Conservation (phyloP, 2,329 filamentous ascomycete genomes). For the Dactylellina drechsleri region DNA sequence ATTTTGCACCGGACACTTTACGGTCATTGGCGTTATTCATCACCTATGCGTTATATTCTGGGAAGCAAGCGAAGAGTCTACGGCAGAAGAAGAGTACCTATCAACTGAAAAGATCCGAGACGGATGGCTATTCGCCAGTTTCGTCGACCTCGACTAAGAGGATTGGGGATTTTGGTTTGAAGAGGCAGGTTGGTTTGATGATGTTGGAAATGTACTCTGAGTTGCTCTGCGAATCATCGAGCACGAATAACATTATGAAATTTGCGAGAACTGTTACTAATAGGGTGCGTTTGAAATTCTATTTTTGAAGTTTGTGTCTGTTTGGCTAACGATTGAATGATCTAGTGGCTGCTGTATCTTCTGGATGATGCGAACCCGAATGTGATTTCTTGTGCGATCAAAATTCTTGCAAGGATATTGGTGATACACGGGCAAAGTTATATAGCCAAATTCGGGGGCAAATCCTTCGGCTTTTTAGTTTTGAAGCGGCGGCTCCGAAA, state of each 20-base stretch:
- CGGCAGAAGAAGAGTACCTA: slow-evolving; percentile 64
- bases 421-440: slow-evolving; percentile 84
- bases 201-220: slow-evolving; percentile 81
- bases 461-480: slow-evolving; percentile 81
- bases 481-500: slow-evolving; percentile 83
- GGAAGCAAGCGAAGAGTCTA: slow-evolving; percentile 62
- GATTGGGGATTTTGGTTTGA: slow-evolving; percentile 62
- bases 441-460: slow-evolving; percentile 83
- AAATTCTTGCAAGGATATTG: slow-evolving; percentile 83
- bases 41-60: slow-evolving; percentile 84
- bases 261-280: slow-evolving; percentile 96
- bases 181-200: slow-evolving; percentile 76
- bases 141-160: slow-evolving; percentile 36
- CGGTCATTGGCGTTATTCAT: slow-evolving; percentile 89
- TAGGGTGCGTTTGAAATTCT: slow-evolving; percentile 70
- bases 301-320: slow-evolving; percentile 13
- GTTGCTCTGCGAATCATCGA: slow-evolving; percentile 76
- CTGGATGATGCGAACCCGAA: slow-evolving; percentile 86
- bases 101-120: slow-evolving; percentile 58
- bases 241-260: slow-evolving; percentile 76
- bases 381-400: slow-evolving; percentile 81
- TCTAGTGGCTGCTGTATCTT: slow-evolving; percentile 89
- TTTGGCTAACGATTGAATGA: slow-evolving; percentile 14
- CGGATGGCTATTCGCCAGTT: slow-evolving; percentile 58
- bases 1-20: slow-evolving; percentile 83